Base-by-base conservation (phyloP, 371 early-diverging fungal genomes). In the Phascolomyces articulosus region DNA sequence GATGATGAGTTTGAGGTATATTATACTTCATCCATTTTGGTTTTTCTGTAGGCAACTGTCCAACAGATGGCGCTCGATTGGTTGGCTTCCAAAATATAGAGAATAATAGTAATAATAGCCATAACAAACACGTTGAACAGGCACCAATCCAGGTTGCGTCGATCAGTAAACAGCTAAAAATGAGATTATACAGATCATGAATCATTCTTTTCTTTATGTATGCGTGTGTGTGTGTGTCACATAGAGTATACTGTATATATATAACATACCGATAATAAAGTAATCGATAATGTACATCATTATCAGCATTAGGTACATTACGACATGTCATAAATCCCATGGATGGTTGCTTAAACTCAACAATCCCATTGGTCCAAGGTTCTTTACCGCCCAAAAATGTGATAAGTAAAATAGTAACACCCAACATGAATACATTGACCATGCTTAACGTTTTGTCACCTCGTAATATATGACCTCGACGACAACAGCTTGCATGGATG, bases 361-460 rank as follows among this genome's bases (percentile, higher is more conserved):
- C 67, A 16, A 69, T 58, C 1, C 73, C 73, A 28, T 73, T 58
- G 26, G 77, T 77, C 73, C 77, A 80, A 2, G 80, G 80, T 29
- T 80, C 80, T 60, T 73, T 72, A 11, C 54, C 66, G 16, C 62
- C 53, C 15, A 70, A 27, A 24, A 70, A 68, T 27, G 79, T 73
- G 24, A 65, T 65, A 1, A 60, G 24, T 24, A 68, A 10, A n/a
- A 78, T 58, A 16, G 63, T 64, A 4, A 21, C 38, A 1, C 54
- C 6, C 2, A 71, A 41, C 7, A 57, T 49, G 3, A 67, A 20
- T n/a, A 63, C 54, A 34, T 74, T 78, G 53, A 68, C 55, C 1
- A 64, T 51, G n/a, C 75, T 69, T 4, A 78, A 58, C 7, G 41
- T 67, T 57, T 63, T 74, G 57, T 78, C 78, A 0, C 73, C 75